A percentile compares a stretch with the other conserved stretches of the same genome.
These are phyloP conservation scores for Pichia occidentalis DNA, from an alignment of 805 yeast genomes.

Conservation along the genomic window DNA sequence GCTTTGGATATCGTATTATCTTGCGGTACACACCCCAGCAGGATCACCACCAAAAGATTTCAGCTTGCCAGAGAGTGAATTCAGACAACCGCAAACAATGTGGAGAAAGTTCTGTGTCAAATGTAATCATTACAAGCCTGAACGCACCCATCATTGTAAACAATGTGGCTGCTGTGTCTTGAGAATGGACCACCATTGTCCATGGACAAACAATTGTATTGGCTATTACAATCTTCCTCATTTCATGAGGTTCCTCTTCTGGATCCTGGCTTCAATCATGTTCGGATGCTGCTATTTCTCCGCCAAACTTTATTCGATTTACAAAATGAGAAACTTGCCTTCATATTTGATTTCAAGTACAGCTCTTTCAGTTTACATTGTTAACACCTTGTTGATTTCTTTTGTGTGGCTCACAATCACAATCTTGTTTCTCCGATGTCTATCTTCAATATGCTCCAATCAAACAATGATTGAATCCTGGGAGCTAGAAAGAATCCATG, in stretches of 20 bases:
- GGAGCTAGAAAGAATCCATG: constrained; percentile 80
- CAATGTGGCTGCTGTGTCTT: constrained; percentile 70
- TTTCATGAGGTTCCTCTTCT: constrained; percentile 65
- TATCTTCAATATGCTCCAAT: constrained; percentile 53
- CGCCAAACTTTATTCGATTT: constrained; percentile 37
- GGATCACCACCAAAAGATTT: constrained; percentile 58
- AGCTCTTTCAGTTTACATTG: constrained; percentile 49
- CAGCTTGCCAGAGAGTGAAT: constrained; percentile 20
- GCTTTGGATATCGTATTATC: constrained; percentile 67
- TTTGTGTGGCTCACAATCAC: constrained; percentile 58
- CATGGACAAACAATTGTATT: constrained; percentile 91
- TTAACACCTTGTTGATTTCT: constrained; percentile 47
- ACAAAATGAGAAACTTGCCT: constrained; percentile 46
- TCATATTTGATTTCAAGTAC: constrained; percentile 44
- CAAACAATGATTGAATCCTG: constrained; percentile 87
- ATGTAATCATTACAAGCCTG: constrained; percentile 71
- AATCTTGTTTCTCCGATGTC: constrained; percentile 54
- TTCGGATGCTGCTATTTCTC: constrained; percentile 39
- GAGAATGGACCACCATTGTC: constrained; percentile 91
- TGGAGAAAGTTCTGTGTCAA: constrained; percentile 71
- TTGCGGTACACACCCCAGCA: constrained; percentile 63
- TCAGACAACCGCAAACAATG: constrained; percentile 17
- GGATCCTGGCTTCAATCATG: constrained; percentile 52
- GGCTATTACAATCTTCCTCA: constrained; percentile 75
- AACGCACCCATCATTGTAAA: constrained; percentile 80